Evolutionary conservation across 441 rosid genomes (phyloP).

Genomic region (Pelargonium citronellum): DNA sequence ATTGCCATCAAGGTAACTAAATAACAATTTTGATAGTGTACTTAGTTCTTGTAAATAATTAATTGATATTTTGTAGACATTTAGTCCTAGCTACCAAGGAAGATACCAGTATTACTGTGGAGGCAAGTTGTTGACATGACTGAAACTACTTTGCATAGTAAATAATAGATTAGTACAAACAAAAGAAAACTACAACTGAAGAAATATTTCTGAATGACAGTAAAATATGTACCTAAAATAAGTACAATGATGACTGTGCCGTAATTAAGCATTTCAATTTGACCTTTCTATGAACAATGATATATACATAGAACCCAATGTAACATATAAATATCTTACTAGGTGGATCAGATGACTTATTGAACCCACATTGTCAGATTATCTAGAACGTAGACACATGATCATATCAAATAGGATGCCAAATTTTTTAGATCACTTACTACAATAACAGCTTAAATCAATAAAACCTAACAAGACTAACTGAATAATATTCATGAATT

Average conservation of each 20-base stretch:
- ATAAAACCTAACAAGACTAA: not conserved
- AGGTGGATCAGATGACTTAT: not conserved
- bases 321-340: not conserved
- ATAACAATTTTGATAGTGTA: too few relatives aligned
- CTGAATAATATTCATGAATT: not conserved
- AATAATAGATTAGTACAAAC: constrained; percentile 1
- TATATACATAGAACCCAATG: not conserved
- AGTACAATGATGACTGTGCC: too few relatives aligned
- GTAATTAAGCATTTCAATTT: too few relatives aligned
- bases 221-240: too few relatives aligned
- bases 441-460: not conserved
- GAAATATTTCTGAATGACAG: not conserved
- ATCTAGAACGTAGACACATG: not conserved
- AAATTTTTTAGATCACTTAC: not conserved
- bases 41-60: too few relatives aligned
- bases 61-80: not conserved
- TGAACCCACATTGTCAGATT: not conserved
- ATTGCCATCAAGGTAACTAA: not conserved
- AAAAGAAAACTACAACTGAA: not conserved
- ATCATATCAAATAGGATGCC: not conserved
- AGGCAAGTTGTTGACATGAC: not conserved
- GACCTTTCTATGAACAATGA: not conserved
- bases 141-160: not conserved
- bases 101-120: not conserved
- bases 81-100: not conserved